A percentile compares a stretch with the other conserved stretches of the same genome.
phyloP scores from a whole-genome alignment of 2,329 filamentous ascomycete species.

The Colletotrichum coccodes region DNA sequence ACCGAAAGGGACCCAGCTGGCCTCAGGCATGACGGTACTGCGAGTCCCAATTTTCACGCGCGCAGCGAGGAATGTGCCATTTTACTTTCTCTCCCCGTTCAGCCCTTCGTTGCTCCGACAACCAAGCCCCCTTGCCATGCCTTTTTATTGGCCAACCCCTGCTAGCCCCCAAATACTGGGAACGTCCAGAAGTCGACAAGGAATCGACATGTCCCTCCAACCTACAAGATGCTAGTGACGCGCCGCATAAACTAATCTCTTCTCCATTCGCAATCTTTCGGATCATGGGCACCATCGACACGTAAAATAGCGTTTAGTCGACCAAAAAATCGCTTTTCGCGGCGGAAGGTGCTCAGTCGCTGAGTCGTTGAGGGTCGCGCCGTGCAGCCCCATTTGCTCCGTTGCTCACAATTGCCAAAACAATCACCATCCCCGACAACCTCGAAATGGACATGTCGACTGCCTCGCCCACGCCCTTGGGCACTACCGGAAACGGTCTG shows the following conservation, averaged over 20 bases:
- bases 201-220: slow-evolving; percentile 32
- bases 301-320: slow-evolving; percentile 50
- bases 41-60: slow-evolving; percentile 12
- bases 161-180: slow-evolving; percentile 34
- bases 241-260: slow-evolving; percentile 49
- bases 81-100: neutral
- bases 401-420: slow-evolving; percentile 21
- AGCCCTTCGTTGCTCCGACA: slow-evolving; percentile 38
- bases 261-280: slow-evolving; percentile 43
- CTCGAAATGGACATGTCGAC: slow-evolving; percentile 55
- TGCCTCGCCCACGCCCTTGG: slow-evolving; percentile 66
- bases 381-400: slow-evolving; percentile 2
- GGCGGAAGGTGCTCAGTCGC: slow-evolving; percentile 4
- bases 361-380: slow-evolving; percentile 29
- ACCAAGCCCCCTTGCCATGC: slow-evolving; percentile 17
- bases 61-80: slow-evolving; percentile 20
- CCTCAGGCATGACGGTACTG: slow-evolving; percentile 7
- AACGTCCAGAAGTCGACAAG: slow-evolving; percentile 31
- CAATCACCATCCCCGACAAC: slow-evolving; percentile 4
- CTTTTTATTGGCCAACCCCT: slow-evolving; percentile 31
- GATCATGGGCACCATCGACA: slow-evolving; percentile 51
- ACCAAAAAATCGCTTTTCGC: slow-evolving; percentile 32
- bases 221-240: slow-evolving; percentile 38
- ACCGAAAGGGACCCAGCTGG: neutral
- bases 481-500: slow-evolving; percentile 54